These are phyloP conservation scores for Coffea canephora DNA, from an alignment of 257 asterid species.

Conservation along the genomic window DNA sequence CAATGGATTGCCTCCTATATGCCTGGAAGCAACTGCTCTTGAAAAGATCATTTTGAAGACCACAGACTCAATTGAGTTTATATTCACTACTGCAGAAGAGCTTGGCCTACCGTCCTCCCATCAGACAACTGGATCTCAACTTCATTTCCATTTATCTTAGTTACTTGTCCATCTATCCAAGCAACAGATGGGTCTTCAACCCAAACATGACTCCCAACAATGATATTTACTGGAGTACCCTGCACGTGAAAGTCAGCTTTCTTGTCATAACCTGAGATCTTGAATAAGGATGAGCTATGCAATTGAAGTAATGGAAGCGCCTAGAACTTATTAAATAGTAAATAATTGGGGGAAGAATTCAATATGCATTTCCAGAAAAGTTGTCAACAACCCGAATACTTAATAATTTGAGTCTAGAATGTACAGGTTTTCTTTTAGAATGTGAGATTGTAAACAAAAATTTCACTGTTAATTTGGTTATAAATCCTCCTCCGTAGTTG, in stretches of 20 bases:
- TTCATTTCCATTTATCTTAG: conserved; percentile 69
- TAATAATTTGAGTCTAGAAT: not conserved
- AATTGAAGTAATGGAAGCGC: not conserved
- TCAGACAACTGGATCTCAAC: conserved; percentile 59
- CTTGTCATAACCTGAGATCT: conserved; percentile 8
- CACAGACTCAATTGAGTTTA: not conserved
- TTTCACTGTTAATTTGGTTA: not conserved
- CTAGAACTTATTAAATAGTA: not conserved
- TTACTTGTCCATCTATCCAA: conserved; percentile 78
- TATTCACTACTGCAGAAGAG: conserved; percentile 9
- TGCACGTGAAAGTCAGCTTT: conserved; percentile 42
- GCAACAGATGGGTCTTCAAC: conserved; percentile 71
- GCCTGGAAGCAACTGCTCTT: not conserved
- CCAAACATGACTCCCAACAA: conserved; percentile 93
- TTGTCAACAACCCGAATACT: not conserved
- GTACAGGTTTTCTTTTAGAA: not conserved
- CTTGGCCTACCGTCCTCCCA: conserved; percentile 59
- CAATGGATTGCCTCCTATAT: not conserved
- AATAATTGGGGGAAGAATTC: not conserved
- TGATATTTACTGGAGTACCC: conserved; percentile 82
- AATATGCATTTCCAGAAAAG: not conserved
- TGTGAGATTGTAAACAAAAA: not conserved
- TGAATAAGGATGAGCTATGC: not conserved
- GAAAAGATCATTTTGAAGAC: not conserved
- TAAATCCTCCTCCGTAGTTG: not conserved